Conservation (phyloP, 2,329 filamentous ascomycete species). For the Cordyceps farinosa region DNA sequence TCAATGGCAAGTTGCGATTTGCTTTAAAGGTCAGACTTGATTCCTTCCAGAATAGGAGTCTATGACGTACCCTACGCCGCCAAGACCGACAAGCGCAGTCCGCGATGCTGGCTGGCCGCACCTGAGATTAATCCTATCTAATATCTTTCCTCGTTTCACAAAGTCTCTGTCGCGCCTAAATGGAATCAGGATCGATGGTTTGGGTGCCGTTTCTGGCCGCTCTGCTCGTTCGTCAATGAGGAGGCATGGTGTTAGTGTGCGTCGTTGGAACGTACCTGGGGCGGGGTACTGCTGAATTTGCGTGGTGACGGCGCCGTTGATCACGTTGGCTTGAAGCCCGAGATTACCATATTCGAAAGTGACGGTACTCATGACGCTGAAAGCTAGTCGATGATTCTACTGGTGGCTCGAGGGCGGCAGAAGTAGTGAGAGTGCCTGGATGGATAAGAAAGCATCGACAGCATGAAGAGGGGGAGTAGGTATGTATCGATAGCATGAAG, state of each 20-base stretch:
- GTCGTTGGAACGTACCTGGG: not conserved
- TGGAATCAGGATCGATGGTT: slow-evolving; percentile 26
- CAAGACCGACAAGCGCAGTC: slow-evolving; percentile 20
- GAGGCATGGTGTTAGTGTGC: not conserved
- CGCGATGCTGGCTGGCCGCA: slow-evolving; percentile 21
- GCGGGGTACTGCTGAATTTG: not conserved
- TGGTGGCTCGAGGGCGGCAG: no score
- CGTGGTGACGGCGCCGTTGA: no score
- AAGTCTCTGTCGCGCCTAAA: slow-evolving; percentile 29
- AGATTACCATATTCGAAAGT: no score
- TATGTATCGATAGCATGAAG: no score
- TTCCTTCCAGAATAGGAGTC: slow-evolving; percentile 19
- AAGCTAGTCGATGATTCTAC: no score
- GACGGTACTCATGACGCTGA: no score
- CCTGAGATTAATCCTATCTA: slow-evolving; percentile 27
- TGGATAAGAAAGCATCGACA: no score
- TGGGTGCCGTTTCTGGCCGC: slow-evolving; percentile 22
- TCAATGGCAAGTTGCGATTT: slow-evolving; percentile 33
- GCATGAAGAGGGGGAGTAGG: no score
- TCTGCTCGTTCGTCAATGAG: slow-evolving; percentile 8
- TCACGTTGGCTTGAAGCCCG: no score
- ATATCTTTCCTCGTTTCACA: slow-evolving; percentile 24
- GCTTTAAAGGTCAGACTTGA: slow-evolving; percentile 18
- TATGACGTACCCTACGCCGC: slow-evolving; percentile 21
- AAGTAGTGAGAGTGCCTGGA: no score